phyloP scores from a whole-genome alignment of 2,329 filamentous ascomycete genomes.

The Calcarisporium arbuscula region DNA sequence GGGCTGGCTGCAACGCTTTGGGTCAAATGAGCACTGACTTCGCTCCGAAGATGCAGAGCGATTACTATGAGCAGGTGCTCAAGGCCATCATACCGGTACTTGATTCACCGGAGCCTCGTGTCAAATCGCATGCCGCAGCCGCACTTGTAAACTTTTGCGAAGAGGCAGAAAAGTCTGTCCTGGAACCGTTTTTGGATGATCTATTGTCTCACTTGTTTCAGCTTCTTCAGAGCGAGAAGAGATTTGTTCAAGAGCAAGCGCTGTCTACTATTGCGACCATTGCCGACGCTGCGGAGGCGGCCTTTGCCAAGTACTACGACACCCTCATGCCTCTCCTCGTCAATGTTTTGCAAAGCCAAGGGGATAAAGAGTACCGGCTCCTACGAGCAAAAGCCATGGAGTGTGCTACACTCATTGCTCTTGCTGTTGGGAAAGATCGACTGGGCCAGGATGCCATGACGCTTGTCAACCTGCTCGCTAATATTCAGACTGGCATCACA shows the following conservation, averaged over 20 bases:
- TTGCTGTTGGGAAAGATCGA: slow-evolving; percentile 89
- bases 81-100: slow-evolving; percentile 90
- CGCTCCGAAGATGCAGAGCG: slow-evolving; percentile 94
- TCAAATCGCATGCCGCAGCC: slow-evolving; percentile 96
- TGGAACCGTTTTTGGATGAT: slow-evolving; percentile 90
- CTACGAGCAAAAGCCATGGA: slow-evolving; percentile 98
- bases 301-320: slow-evolving; percentile 92
- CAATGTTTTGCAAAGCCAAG: slow-evolving; percentile 80
- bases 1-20: slow-evolving; percentile 96
- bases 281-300: slow-evolving; percentile 93
- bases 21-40: slow-evolving; percentile 99
- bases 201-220: slow-evolving; percentile 80
- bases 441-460: slow-evolving; percentile 83
- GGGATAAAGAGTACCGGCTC: slow-evolving; percentile 86
- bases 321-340: slow-evolving; percentile 93
- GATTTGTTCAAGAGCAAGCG: slow-evolving; percentile 96
- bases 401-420: slow-evolving; percentile 89
- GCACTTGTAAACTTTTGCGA: slow-evolving; percentile 98
- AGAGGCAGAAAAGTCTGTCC: slow-evolving; percentile 84
- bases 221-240: slow-evolving; percentile 83
- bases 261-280: slow-evolving; percentile 97
- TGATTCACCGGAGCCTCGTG: slow-evolving; percentile 81
- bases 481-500: slow-evolving; percentile 78
- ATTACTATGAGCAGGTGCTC: slow-evolving; percentile 83
- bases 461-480: slow-evolving; percentile 79